Conservation (phyloP, 441 rosid species). For the Jatropha podagrica region DNA sequence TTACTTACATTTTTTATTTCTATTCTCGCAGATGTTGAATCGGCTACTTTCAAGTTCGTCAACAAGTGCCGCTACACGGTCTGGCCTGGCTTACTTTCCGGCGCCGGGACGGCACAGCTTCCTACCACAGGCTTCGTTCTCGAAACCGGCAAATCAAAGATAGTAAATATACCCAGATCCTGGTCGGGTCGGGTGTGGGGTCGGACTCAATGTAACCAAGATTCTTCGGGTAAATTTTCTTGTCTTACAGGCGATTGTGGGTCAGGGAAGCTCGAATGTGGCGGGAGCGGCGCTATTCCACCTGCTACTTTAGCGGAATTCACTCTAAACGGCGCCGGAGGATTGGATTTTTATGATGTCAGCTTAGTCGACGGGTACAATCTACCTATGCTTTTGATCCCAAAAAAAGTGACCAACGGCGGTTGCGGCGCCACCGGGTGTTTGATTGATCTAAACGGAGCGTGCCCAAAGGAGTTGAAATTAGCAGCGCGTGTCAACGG, state of each 20-base stretch:
- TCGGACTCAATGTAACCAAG: slow-evolving; percentile 48
- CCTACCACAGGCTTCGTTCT: slow-evolving; percentile 81
- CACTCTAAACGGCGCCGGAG: slow-evolving; percentile 66
- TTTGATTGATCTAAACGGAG: slow-evolving; percentile 65
- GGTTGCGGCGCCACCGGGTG: slow-evolving; percentile 81
- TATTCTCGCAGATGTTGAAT: slow-evolving; percentile 36
- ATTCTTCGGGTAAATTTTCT: slow-evolving; percentile 43
- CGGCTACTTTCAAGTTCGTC: slow-evolving; percentile 64
- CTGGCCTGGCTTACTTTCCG: slow-evolving; percentile 90
- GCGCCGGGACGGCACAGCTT: slow-evolving; percentile 58
- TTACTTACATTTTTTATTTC: not conserved
- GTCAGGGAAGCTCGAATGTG: slow-evolving; percentile 57
- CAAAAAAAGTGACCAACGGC: slow-evolving; percentile 45
- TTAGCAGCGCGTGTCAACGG: slow-evolving; percentile 32
- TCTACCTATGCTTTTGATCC: slow-evolving; percentile 64
- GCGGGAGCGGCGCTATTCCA: slow-evolving; percentile 64
- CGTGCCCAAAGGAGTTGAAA: slow-evolving; percentile 59
- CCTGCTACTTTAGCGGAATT: slow-evolving; percentile 88
- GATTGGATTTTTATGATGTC: slow-evolving; percentile 77
- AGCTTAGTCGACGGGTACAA: slow-evolving; percentile 86
- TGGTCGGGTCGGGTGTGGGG: slow-evolving; percentile 91
- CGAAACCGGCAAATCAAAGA: slow-evolving; percentile 47
- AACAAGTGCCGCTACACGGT: slow-evolving; percentile 71
- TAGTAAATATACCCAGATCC: slow-evolving; percentile 45
- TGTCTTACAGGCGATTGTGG: slow-evolving; percentile 76